Conservation (phyloP, 805 yeast species). For the Starmera dryadoides region DNA sequence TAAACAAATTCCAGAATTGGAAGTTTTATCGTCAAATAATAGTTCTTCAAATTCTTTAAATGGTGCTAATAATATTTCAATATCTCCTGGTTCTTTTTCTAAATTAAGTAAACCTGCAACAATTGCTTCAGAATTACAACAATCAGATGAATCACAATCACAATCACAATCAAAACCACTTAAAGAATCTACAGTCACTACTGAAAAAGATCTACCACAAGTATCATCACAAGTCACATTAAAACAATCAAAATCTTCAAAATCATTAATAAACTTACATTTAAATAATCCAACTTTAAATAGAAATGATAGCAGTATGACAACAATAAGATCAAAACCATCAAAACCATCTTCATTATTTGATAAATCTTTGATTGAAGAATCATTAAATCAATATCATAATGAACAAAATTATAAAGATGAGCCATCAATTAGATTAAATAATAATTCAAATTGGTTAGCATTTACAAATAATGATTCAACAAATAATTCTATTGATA, state of each 20-base stretch:
- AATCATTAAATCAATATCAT: slow-evolving; percentile 12
- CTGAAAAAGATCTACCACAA: neutral
- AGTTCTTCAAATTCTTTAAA: slow-evolving; percentile 16
- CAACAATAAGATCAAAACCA: neutral
- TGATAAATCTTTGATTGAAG: slow-evolving; percentile 17
- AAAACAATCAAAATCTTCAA: neutral
- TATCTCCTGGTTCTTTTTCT: slow-evolving; percentile 9
- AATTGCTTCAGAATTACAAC: too few species aligned
- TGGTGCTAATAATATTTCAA: slow-evolving; percentile 6
- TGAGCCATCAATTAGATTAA: neutral
- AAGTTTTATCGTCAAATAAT: slow-evolving; percentile 18
- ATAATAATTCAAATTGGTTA: slow-evolving; percentile 2
- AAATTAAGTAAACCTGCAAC: slow-evolving; percentile 3
- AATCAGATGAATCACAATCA: neutral
- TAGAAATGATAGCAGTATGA: neutral
- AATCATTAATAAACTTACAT: neutral
- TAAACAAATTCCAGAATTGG: slow-evolving; percentile 16
- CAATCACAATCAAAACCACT: neutral
- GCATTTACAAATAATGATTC: slow-evolving; percentile 1
- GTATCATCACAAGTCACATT: neutral
- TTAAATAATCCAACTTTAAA: neutral
- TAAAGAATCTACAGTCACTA: neutral
- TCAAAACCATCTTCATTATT: slow-evolving; percentile 9
- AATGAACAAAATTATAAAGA: slow-evolving; percentile 1
- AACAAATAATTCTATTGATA: neutral